Conservation (phyloP, 73 alveolate genomes). For the Tetrahymena borealis region DNA sequence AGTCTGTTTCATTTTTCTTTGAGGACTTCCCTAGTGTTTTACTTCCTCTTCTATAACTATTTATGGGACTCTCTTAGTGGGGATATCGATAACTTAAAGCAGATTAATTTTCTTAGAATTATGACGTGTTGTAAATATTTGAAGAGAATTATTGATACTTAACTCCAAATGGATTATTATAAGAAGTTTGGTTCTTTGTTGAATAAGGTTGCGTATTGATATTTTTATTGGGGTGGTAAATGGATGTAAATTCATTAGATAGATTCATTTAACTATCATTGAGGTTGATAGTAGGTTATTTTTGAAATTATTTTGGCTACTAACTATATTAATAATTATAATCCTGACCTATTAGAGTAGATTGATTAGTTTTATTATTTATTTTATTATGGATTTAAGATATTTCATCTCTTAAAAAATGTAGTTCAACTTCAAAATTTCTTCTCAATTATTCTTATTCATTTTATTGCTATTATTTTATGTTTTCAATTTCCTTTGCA, state of each 20-base stretch:
- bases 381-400: background rate
- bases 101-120: background rate
- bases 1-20: background rate
- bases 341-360: background rate
- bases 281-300: background rate
- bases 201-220: background rate
- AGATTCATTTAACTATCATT: background rate
- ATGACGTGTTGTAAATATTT: background rate
- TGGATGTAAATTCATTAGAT: background rate
- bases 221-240: background rate
- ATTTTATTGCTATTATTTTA: background rate
- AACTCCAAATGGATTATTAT: background rate
- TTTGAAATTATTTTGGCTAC: background rate
- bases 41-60: background rate
- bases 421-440: background rate
- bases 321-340: background rate
- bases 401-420: background rate
- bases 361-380: background rate
- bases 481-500: background rate
- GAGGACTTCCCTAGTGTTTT: background rate
- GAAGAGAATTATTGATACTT: background rate
- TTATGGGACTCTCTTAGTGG: background rate
- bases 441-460: background rate
- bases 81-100: background rate
- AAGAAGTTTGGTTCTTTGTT: background rate